These are phyloP conservation scores for Theobroma grandiflorum DNA, from an alignment of 441 rosid species.

Conservation along the genomic window DNA sequence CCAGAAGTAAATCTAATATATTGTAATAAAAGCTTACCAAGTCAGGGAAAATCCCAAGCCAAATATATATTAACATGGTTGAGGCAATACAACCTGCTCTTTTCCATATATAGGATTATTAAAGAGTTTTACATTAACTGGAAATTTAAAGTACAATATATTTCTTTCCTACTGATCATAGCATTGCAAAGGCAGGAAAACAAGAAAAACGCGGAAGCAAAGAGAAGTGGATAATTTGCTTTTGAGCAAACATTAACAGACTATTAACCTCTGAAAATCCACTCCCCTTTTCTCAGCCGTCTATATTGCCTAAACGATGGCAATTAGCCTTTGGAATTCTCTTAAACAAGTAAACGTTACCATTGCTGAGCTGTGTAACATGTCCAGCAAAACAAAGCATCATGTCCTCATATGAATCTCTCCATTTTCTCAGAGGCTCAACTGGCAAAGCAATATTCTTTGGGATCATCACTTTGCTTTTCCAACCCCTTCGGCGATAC, in stretches of 20 bases:
- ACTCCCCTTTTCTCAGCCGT: neutral
- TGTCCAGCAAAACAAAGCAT: conserved; percentile 42
- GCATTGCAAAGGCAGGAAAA: neutral
- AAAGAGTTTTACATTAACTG: neutral
- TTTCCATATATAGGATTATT: neutral
- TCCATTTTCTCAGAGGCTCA: conserved; percentile 17
- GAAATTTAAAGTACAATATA: neutral
- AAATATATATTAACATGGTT: neutral
- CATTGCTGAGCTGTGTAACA: conserved; percentile 27
- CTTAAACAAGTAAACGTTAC: conserved; percentile 23
- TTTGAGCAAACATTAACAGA: neutral
- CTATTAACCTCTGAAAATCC: neutral
- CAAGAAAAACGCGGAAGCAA: neutral
- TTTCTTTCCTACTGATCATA: neutral
- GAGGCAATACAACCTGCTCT: neutral
- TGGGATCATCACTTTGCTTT: conserved; percentile 16
- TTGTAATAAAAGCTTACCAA: neutral
- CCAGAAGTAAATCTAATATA: too few relatives aligned
- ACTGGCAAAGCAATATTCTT: neutral
- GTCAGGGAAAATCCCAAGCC: neutral
- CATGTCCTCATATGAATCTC: conserved; percentile 43
- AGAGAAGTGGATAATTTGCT: neutral
- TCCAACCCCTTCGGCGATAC: conserved; percentile 19
- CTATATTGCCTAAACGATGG: neutral
- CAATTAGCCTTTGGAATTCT: conserved; percentile 17